A percentile compares a stretch with the other conserved stretches of the same genome.
Evolutionary conservation across 2,329 filamentous ascomycete species (phyloP).

Genomic region (Fusarium setosum): DNA sequence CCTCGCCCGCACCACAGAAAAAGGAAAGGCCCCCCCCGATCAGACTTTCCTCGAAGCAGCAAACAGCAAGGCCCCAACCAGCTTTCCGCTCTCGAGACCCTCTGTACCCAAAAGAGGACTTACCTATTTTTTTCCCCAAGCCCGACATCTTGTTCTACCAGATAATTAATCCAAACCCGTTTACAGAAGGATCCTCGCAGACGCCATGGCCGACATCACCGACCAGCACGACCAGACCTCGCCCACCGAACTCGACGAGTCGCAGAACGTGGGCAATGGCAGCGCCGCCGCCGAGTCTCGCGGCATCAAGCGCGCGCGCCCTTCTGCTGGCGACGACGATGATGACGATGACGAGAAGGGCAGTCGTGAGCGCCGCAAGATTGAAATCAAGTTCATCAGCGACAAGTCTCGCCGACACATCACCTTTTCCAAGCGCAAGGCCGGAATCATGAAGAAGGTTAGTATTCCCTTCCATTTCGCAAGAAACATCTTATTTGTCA

Average conservation of each 20-base stretch:
- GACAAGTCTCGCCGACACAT: slow-evolving; percentile 99
- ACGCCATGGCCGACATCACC: slow-evolving; percentile 80
- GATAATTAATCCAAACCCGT: slow-evolving; percentile 40
- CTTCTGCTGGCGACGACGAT: slow-evolving; percentile 88
- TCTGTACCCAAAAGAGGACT: too few relatives aligned
- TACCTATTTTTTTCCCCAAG: too few relatives aligned
- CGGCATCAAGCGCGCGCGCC: slow-evolving; percentile 89
- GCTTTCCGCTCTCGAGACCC: too few relatives aligned
- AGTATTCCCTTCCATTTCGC: slow-evolving; percentile 47
- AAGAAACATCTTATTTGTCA: slow-evolving; percentile 6
- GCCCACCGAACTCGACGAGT: slow-evolving; percentile 78
- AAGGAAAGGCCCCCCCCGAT: slow-evolving; percentile 39
- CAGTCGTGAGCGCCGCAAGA: slow-evolving; percentile 97
- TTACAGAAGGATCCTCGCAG: slow-evolving; percentile 31
- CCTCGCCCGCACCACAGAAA: slow-evolving; percentile 41
- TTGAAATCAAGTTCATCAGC: slow-evolving; percentile 99
- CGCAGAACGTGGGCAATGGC: slow-evolving; percentile 79
- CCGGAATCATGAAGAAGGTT: slow-evolving; percentile 99
- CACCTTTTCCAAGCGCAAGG: slow-evolving; percentile 99
- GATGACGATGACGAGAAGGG: slow-evolving; percentile 98
- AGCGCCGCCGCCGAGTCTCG: slow-evolving; percentile 76
- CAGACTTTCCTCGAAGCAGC: slow-evolving; percentile 53
- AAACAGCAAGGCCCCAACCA: slow-evolving; percentile 59
- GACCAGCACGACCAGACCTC: slow-evolving; percentile 82
- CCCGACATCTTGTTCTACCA: too few relatives aligned